These are phyloP conservation scores for Durio zibethinus DNA, from an alignment of 345 rosid genomes.

Conservation along the genomic window DNA sequence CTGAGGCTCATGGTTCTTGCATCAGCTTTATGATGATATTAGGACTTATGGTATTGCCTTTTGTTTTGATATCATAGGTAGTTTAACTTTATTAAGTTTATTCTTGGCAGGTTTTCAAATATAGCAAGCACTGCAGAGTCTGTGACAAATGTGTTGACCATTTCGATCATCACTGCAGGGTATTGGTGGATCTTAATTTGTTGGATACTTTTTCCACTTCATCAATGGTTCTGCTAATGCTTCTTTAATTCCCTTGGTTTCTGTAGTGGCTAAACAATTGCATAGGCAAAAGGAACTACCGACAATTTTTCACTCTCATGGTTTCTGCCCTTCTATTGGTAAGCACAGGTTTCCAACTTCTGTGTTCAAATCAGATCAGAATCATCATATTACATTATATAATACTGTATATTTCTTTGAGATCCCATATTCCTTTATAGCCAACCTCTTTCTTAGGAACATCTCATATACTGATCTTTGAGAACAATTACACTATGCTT, in stretches of 20 bases:
- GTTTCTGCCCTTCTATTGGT: conserved; percentile 80
- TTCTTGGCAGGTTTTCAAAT: conserved; percentile 73
- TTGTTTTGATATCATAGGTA: neutral
- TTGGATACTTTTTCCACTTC: neutral
- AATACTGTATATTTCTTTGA: neutral
- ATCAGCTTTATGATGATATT: neutral
- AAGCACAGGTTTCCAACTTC: conserved; percentile 33
- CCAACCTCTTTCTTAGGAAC: neutral
- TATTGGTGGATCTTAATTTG: conserved; percentile 26
- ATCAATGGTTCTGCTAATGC: conserved; percentile 11
- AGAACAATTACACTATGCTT: neutral
- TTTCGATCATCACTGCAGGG: conserved; percentile 99
- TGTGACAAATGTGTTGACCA: conserved; percentile 92
- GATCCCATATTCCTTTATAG: neutral
- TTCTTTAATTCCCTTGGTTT: conserved; percentile 17
- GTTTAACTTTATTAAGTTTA: conserved; percentile 6
- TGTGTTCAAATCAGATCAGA: conserved; percentile 17
- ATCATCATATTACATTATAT: neutral
- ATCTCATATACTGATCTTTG: neutral
- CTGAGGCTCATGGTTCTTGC: neutral
- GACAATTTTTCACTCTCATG: conserved; percentile 93
- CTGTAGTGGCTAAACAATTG: conserved; percentile 97
- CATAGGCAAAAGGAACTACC: conserved; percentile 79
- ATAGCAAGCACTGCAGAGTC: conserved; percentile 98
- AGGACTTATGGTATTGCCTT: neutral